Base-by-base conservation (phyloP, 2,329 filamentous ascomycete genomes). In the Teratosphaeria destructans region DNA sequence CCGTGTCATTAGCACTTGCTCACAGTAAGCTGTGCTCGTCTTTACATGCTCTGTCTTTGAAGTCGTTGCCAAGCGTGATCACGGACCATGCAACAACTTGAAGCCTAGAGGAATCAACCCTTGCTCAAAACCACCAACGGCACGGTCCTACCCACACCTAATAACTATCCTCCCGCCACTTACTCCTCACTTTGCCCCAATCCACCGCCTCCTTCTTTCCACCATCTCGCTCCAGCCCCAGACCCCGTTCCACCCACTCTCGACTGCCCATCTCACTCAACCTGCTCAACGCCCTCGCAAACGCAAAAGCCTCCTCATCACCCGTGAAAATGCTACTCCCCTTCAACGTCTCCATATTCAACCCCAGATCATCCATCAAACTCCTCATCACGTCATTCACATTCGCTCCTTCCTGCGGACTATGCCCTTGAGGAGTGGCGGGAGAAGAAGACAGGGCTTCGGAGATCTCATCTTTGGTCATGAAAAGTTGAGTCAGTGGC, bases 231-330 rank as follows among this genome's bases (percentile, higher is more conserved):
- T 89, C 85, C 59, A 89, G 70, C 0, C 86, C 78, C 72, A 85
- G 63, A 0, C 84, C 92, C 14, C 91, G 76, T 76, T 97, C 93
- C 3, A 97, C 89, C 94, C 94, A 99, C 72, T 96, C 88, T 73
- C 85, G 84, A 72, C 90, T 94, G 23, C 91, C 90, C 94, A 99
- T 99, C 75, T 97, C 91, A 58, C 81, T 87, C 62, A 99, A 76
- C 59, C 94, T 79, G 58, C 87, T 92, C 66, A 97, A 74, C 1
- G 94, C 94, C 58, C 94, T 80, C 27, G 91, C 91, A 78, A 99
- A 99, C 0, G 94, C 94, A 77, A 99, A 99, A 0, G 90, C 84
- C 76, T 99, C 94, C 77, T 99, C 94, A 60, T 96, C 94, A 49
- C 94, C 94, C 1, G 87, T 89, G 73, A 99, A 99, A 47, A 97